Evolutionary conservation across 2,329 filamentous ascomycete genomes (phyloP), one percentile per base, ranked within the genome.

Genomic region (Fusarium caatingaense): DNA sequence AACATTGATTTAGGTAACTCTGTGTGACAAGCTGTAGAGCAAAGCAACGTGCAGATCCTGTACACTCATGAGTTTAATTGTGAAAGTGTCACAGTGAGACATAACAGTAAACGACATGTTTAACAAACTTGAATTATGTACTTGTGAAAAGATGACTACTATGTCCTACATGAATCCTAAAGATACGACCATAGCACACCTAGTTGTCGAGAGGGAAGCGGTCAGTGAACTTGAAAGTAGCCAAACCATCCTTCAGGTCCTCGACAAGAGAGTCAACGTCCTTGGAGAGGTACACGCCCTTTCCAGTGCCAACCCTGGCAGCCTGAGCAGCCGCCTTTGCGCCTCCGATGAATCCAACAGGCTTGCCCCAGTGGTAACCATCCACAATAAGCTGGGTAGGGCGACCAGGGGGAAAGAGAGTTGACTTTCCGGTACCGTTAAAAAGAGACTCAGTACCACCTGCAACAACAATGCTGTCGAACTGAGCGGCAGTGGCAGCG

Each of bases 321-420:
- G 77, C 78, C 2, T 76, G 67, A 8, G 87, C 77, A 6, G 83
- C 81, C 6, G 66, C 69, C 9, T 68, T 72, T 13, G 72, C 79
- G 0, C 78, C 79, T 15, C 89, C 90, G 2, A 92, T 69, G 28
- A 86, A 87, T 16, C 83, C 90, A 25, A 93, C 81, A 0, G 91
- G 89, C 83, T 93, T 93, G 6, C 90, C 91, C 82, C 89, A 93
- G 25, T 87, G 82, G 80, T 88, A 93, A 0, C 84, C 87, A 73
- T 90, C 87, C 18, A 83, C 76, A 20, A 92, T 77, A 53, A 93
- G 90, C 80, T 91, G 85, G 4, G 84, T 78, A 0, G 91, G 91
- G 1, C 90, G 84, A 2, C 88, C 88, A 3, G 85, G 81, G 1
- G 91, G 91, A 78, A 86, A 93, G 9, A 93, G 81, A 0, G 88